These are phyloP conservation scores for Tolypocladium capitatum DNA, from an alignment of 2,329 filamentous ascomycete species.

Conservation along the genomic window DNA sequence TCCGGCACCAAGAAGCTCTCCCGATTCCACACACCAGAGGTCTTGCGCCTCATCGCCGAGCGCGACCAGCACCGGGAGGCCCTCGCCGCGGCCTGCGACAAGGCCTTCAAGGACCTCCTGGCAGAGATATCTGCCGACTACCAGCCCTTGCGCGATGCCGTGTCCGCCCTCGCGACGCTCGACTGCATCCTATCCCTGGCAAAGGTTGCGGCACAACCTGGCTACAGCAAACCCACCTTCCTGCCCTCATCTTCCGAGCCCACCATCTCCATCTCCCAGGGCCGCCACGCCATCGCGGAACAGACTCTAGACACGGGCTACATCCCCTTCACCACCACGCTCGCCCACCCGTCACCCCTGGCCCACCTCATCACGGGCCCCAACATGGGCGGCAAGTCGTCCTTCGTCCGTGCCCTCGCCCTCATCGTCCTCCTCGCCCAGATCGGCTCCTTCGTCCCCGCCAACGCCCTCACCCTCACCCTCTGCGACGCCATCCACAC, in stretches of 20 bases:
- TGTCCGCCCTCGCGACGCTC: slow-evolving; percentile 72
- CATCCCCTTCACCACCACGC: slow-evolving; percentile 74
- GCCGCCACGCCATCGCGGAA: slow-evolving; percentile 92
- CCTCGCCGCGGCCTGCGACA: slow-evolving; percentile 80
- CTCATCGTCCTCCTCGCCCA: slow-evolving; percentile 90
- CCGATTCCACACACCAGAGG: slow-evolving; percentile 87
- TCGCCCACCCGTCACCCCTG: slow-evolving; percentile 52
- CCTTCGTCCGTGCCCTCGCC: slow-evolving; percentile 84
- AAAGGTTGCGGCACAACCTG: slow-evolving; percentile 70
- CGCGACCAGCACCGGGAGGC: slow-evolving; percentile 92
- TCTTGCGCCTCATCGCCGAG: slow-evolving; percentile 69
- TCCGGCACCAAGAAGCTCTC: slow-evolving; percentile 87
- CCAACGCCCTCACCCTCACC: slow-evolving; percentile 58
- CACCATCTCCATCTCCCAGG: slow-evolving; percentile 47
- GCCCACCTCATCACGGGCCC: slow-evolving; percentile 88
- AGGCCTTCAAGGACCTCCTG: slow-evolving; percentile 63
- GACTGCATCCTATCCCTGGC: slow-evolving; percentile 85
- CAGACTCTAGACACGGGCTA: slow-evolving; percentile 75
- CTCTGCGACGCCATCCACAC: slow-evolving; percentile 88
- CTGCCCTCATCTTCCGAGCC: slow-evolving; percentile 48
- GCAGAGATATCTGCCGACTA: slow-evolving; percentile 69
- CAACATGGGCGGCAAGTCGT: slow-evolving; percentile 99
- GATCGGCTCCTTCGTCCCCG: slow-evolving; percentile 87
- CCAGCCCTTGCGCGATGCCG: slow-evolving; percentile 75
- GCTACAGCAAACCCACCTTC: slow-evolving; percentile 69